These are phyloP conservation scores for Rhizoclosmatium sp. DNA, from an alignment of 192 early-diverging fungal genomes.

Conservation along the genomic window DNA sequence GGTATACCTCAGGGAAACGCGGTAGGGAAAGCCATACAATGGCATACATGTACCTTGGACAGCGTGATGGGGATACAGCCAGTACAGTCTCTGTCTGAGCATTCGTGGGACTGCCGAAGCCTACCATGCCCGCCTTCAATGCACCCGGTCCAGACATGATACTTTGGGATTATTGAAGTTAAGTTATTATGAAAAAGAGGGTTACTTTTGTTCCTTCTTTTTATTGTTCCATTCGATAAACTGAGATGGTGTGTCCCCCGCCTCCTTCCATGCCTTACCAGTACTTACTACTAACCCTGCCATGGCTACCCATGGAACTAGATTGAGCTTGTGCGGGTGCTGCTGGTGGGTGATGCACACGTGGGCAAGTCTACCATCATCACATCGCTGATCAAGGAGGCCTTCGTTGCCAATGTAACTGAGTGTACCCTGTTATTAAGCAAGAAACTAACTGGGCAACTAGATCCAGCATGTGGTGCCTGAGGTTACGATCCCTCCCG, in stretches of 20 bases:
- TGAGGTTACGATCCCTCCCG: conserved; percentile 99
- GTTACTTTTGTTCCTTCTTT: too few species aligned
- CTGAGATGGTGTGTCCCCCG: neutral
- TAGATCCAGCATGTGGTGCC: conserved; percentile 97
- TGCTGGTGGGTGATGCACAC: conserved; percentile 91
- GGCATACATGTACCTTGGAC: too few species aligned
- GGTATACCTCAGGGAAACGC: too few species aligned
- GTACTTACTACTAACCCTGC: neutral
- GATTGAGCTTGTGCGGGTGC: conserved; percentile 74
- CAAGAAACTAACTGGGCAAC: neutral
- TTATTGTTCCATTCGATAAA: too few species aligned
- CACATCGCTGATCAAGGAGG: conserved; percentile 96
- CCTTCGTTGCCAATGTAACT: conserved; percentile 89
- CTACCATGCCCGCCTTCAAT: too few species aligned
- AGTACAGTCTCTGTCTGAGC: too few species aligned
- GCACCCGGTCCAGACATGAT: too few species aligned
- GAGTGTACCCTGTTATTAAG: neutral
- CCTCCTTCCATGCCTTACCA: neutral
- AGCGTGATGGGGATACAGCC: too few species aligned
- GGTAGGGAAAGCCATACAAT: too few species aligned
- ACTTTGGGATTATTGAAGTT: too few species aligned
- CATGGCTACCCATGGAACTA: neutral
- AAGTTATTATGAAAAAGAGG: too few species aligned
- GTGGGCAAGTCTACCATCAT: conserved; percentile 95
- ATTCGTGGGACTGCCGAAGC: too few species aligned